phyloP scores from a whole-genome alignment of 345 rosid species.

The Passiflora organensis region DNA sequence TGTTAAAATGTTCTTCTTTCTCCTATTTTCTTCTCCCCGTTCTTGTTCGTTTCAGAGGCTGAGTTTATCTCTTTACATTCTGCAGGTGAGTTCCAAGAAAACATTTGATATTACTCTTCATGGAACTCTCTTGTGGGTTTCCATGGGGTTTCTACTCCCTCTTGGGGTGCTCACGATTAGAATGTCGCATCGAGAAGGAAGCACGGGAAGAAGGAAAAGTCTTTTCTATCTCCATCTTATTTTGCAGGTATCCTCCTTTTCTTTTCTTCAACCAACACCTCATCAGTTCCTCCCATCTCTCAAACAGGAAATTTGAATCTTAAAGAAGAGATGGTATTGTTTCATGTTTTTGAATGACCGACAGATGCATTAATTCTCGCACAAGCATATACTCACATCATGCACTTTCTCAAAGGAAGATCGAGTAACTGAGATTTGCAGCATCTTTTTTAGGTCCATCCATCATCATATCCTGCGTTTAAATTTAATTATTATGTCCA shows the following conservation, averaged over 20 bases:
- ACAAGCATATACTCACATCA: not conserved
- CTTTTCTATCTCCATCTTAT: slow-evolving; percentile 57
- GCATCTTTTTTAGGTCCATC: not conserved
- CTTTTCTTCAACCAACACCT: not conserved
- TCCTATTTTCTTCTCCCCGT: too few relatives aligned
- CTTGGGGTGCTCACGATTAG: slow-evolving; percentile 63
- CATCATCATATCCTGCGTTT: slow-evolving; percentile 24
- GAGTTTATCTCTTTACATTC: not conserved
- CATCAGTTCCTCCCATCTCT: too few relatives aligned
- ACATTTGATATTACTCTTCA: slow-evolving; percentile 49
- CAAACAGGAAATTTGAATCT: too few relatives aligned
- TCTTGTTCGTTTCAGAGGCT: too few relatives aligned
- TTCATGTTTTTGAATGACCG: too few relatives aligned
- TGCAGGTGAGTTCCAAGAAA: slow-evolving; percentile 47
- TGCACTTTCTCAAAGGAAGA: slow-evolving; percentile 8
- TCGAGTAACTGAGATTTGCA: slow-evolving; percentile 13
- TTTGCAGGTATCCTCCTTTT: slow-evolving; percentile 62
- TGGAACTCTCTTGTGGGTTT: slow-evolving; percentile 73
- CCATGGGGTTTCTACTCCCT: slow-evolving; percentile 83
- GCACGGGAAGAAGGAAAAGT: slow-evolving; percentile 26
- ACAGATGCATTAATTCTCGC: not conserved
- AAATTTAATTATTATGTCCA: slow-evolving; percentile 44
- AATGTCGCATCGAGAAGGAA: slow-evolving; percentile 48
- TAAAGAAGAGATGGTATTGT: not conserved
- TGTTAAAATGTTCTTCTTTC: too few relatives aligned